Evolutionary conservation across 139 green algal species (phyloP).

Genomic region (Auxenochlorella pyrenoidosa): DNA sequence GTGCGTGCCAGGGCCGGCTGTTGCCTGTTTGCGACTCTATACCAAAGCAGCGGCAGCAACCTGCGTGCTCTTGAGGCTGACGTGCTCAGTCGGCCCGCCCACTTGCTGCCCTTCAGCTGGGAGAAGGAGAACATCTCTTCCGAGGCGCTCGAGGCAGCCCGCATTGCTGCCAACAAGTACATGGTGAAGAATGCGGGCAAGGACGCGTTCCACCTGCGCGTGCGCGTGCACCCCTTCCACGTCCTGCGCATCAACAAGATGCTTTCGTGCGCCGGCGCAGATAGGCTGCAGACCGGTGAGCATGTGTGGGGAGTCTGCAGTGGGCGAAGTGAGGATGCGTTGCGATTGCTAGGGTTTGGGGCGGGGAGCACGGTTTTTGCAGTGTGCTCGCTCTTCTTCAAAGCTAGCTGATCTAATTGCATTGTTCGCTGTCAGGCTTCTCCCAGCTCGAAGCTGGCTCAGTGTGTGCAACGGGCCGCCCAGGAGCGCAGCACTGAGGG

Average conservation of each 20-base stretch:
- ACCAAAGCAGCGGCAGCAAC: no score
- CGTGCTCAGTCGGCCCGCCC: no score
- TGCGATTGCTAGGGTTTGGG: no score
- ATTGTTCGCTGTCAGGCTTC: background rate
- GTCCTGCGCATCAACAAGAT: conserved; percentile 99
- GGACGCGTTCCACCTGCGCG: conserved; percentile 98
- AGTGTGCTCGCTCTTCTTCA: background rate
- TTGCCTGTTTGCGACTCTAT: no score
- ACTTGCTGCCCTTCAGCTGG: conserved; percentile 64
- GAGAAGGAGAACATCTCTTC: conserved; percentile 93
- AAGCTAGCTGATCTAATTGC: background rate
- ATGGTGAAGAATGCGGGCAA: conserved; percentile 98
- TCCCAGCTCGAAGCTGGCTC: no score
- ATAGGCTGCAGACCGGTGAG: conserved; percentile 96
- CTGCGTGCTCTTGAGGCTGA: no score
- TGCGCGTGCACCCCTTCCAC: conserved; percentile 99
- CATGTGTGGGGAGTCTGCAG: background rate
- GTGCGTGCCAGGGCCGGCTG: conserved; percentile 50
- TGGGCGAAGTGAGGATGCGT: no score
- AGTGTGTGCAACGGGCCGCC: no score
- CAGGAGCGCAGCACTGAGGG: no score
- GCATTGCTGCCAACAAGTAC: conserved; percentile 99
- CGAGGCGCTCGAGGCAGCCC: conserved; percentile 96
- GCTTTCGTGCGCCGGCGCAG: conserved; percentile 98
- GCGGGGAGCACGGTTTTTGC: no score